phyloP scores from a whole-genome alignment of 2,329 filamentous ascomycete species.

The Elsinoe perseae region DNA sequence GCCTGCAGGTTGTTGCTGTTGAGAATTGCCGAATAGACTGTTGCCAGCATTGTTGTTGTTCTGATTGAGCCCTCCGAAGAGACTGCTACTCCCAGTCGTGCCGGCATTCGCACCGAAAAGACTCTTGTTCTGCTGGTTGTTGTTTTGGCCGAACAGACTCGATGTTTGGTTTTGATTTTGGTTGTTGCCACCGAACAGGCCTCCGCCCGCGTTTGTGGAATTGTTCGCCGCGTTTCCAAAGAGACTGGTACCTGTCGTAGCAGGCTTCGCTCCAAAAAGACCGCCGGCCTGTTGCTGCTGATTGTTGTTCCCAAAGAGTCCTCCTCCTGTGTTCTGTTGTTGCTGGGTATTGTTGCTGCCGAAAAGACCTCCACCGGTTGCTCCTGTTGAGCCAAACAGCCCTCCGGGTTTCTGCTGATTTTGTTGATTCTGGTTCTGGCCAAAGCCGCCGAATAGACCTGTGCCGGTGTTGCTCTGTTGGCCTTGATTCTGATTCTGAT shows the following conservation, averaged over 20 bases:
- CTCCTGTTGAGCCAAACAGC: constrained; percentile 21
- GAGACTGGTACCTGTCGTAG: constrained; percentile 24
- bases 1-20: constrained; percentile 37
- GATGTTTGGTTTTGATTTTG: constrained; percentile 44
- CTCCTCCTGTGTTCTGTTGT: constrained; percentile 34
- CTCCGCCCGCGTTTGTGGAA: constrained; percentile 24
- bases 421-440: constrained; percentile 22
- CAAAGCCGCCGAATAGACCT: constrained; percentile 18
- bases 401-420: constrained; percentile 43
- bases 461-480: constrained; percentile 19
- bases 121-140: constrained; percentile 34
- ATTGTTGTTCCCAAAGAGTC: constrained; percentile 21
- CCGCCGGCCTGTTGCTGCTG: constrained; percentile 24
- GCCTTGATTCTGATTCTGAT: constrained; percentile 20
- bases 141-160: constrained; percentile 40
- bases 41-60: constrained; percentile 29
- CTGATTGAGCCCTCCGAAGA: constrained; percentile 32
- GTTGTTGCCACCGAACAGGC: constrained; percentile 28
- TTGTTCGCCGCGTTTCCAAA: constrained; percentile 27
- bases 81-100: constrained; percentile 20
- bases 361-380: constrained; percentile 35
- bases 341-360: constrained; percentile 27
- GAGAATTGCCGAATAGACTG: constrained; percentile 37
- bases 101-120: constrained; percentile 16
- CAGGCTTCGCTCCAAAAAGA: constrained; percentile 30